Evolutionary conservation across 768 basidiomycete species (phyloP).

Genomic region (Tylopilus subfusipes): DNA sequence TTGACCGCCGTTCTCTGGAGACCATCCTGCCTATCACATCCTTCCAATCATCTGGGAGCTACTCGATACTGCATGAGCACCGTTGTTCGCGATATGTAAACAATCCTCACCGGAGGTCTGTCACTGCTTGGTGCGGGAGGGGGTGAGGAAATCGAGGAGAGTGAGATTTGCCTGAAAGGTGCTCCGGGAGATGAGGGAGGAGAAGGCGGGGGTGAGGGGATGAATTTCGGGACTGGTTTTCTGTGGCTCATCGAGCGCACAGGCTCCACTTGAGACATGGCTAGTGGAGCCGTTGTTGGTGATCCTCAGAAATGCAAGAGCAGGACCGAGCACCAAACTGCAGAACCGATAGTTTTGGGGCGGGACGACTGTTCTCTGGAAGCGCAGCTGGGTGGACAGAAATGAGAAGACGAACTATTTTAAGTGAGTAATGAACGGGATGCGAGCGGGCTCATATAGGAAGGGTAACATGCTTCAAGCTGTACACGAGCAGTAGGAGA

Average conservation of each 20-base stretch:
- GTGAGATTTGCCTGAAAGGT: slow-evolving; percentile 32
- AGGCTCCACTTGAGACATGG: slow-evolving; percentile 30
- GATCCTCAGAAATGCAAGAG: slow-evolving; percentile 7
- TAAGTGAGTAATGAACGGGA: slow-evolving; percentile 27
- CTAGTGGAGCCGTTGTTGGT: neutral
- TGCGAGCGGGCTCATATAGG: slow-evolving; percentile 31
- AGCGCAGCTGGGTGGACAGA: slow-evolving; percentile 25
- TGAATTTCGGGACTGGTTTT: slow-evolving; percentile 66
- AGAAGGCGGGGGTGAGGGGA: slow-evolving; percentile 57
- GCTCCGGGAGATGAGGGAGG: slow-evolving; percentile 34
- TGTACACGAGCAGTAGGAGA: slow-evolving; percentile 29
- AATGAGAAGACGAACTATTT: slow-evolving; percentile 30
- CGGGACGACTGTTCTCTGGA: slow-evolving; percentile 17
- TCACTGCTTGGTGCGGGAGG: slow-evolving; percentile 19
- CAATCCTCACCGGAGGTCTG: slow-evolving; percentile 30
- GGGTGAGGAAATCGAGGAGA: slow-evolving; percentile 23
- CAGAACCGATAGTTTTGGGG: slow-evolving; percentile 8
- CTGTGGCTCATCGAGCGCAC: slow-evolving; percentile 54
- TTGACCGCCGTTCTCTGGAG: slow-evolving; percentile 29
- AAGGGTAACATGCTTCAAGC: slow-evolving; percentile 30
- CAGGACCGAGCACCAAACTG: slow-evolving; percentile 11
- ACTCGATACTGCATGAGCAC: slow-evolving; percentile 7
- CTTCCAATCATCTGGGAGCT: slow-evolving; percentile 38
- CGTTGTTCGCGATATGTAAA: neutral
- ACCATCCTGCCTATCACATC: slow-evolving; percentile 33